Conservation (phyloP, 2,329 filamentous ascomycete genomes). For the Colletotrichum neosansevieriae region DNA sequence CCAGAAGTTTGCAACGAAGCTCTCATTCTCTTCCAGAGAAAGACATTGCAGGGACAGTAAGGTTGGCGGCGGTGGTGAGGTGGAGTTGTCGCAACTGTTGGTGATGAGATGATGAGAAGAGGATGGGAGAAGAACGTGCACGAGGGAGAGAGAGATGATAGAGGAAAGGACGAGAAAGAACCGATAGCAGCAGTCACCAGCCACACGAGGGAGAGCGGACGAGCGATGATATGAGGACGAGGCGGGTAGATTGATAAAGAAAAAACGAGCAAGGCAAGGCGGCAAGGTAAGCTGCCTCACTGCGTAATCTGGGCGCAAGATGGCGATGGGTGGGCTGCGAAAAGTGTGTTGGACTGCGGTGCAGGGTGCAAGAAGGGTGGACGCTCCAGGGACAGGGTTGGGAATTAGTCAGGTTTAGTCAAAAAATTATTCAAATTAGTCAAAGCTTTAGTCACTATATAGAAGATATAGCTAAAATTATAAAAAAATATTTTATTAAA, state of each 20-base stretch:
- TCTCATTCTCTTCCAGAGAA: slow-evolving; percentile 36
- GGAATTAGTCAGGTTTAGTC: too few species aligned
- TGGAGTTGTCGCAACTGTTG: background rate
- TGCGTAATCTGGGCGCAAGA: background rate
- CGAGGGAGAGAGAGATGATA: background rate
- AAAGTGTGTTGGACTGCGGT: background rate
- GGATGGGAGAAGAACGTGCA: background rate
- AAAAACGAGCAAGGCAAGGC: background rate
- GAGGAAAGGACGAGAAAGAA: slow-evolving; percentile 5
- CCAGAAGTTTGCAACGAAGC: slow-evolving; percentile 33
- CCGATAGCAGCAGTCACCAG: background rate
- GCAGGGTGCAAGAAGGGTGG: background rate
- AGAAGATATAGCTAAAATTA: too few species aligned
- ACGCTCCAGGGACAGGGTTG: slow-evolving; percentile 35
- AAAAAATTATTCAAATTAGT: too few species aligned
- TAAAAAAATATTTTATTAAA: too few species aligned
- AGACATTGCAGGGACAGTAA: slow-evolving; percentile 21
- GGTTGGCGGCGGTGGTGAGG: background rate
- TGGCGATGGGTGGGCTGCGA: background rate
- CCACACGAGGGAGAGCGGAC: slow-evolving; percentile 9
- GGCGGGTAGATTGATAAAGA: slow-evolving; percentile 33
- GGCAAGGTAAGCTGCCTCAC: slow-evolving; percentile 1
- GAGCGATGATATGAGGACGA: slow-evolving; percentile 17
- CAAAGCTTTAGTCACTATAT: too few species aligned
- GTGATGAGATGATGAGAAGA: background rate